A percentile compares a stretch with the other conserved stretches of the same genome.
These are phyloP conservation scores for Pharus latifolius DNA, from an alignment of 176 grass and related monocot genomes.

Conservation along the genomic window DNA sequence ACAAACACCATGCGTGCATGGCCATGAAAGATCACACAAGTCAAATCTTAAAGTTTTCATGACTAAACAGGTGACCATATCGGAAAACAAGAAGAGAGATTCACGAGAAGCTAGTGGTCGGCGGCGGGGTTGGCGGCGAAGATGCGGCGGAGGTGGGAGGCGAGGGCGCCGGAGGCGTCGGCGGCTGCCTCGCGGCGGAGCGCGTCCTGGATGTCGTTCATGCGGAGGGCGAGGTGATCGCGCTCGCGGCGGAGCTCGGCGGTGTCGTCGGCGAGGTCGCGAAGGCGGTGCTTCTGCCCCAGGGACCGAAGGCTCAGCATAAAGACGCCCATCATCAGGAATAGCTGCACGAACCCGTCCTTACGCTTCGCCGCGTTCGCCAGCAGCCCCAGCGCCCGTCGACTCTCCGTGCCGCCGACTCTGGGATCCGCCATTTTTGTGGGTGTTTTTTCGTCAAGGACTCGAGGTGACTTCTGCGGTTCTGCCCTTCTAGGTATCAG, in stretches of 20 bases:
- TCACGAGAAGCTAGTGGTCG: background rate
- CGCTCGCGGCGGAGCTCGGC: slow-evolving; percentile 54
- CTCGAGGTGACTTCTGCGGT: too few species aligned
- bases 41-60: background rate
- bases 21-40: background rate
- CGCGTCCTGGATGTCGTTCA: slow-evolving; percentile 43
- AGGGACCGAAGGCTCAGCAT: slow-evolving; percentile 77
- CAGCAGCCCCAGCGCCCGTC: slow-evolving; percentile 21
- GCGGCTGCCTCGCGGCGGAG: slow-evolving; percentile 53
- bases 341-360: slow-evolving; percentile 71
- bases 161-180: slow-evolving; percentile 50
- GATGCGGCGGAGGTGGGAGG: slow-evolving; percentile 67
- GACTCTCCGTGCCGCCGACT: background rate
- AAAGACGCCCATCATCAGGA: slow-evolving; percentile 72
- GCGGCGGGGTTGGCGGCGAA: slow-evolving; percentile 36
- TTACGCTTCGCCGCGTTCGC: slow-evolving; percentile 70
- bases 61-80: background rate
- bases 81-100: background rate
- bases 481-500: too few species aligned
- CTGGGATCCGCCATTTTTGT: slow-evolving; percentile 14
- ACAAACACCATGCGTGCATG: slow-evolving; percentile 21
- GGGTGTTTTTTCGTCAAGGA: background rate
- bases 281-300: slow-evolving; percentile 72
- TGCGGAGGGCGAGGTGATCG: slow-evolving; percentile 38
- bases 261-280: slow-evolving; percentile 64